phyloP scores from a whole-genome alignment of 352 stramenopile genomes.

The Phytophthora quininea region DNA sequence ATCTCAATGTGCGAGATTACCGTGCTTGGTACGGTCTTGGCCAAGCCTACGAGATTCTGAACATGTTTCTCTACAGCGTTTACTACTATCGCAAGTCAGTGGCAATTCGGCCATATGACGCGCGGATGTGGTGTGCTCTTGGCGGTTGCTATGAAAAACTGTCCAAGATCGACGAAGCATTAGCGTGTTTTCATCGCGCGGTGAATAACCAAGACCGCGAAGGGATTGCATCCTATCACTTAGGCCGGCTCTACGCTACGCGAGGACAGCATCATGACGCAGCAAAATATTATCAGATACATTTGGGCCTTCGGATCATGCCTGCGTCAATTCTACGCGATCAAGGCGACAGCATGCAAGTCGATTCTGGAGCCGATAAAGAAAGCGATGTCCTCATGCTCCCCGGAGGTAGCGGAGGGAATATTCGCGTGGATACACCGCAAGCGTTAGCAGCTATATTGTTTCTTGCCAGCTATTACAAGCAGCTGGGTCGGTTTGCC shows the following conservation, averaged over 20 bases:
- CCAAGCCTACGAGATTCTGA: constrained; percentile 98
- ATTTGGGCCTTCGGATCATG: constrained; percentile 55
- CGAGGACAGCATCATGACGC: constrained; percentile 61
- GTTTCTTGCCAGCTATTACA: constrained; percentile 86
- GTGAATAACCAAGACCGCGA: constrained; percentile 81
- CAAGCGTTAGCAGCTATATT: constrained; percentile 69
- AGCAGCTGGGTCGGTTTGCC: constrained; percentile 60
- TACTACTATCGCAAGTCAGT: constrained; percentile 98
- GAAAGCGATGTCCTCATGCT: constrained; percentile 35
- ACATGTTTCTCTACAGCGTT: constrained; percentile 98
- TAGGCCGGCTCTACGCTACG: constrained; percentile 62
- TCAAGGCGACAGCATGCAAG: constrained; percentile 11
- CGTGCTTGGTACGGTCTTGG: constrained; percentile 98
- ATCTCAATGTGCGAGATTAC: constrained; percentile 95
- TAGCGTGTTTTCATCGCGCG: constrained; percentile 77
- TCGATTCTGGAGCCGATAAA: constrained; percentile 2
- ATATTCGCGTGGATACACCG: constrained; percentile 66
- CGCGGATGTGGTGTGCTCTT: constrained; percentile 98
- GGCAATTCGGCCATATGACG: constrained; percentile 95
- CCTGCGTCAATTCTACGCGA: constrained; percentile 25
- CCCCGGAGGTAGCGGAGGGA: constrained; percentile 28
- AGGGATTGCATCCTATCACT: constrained; percentile 72
- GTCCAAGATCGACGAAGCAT: constrained; percentile 66
- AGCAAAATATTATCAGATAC: constrained; percentile 77
- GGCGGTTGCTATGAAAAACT: constrained; percentile 88